Evolutionary conservation across 2,329 filamentous ascomycete species (phyloP).

Genomic region (Daldinia sp.): DNA sequence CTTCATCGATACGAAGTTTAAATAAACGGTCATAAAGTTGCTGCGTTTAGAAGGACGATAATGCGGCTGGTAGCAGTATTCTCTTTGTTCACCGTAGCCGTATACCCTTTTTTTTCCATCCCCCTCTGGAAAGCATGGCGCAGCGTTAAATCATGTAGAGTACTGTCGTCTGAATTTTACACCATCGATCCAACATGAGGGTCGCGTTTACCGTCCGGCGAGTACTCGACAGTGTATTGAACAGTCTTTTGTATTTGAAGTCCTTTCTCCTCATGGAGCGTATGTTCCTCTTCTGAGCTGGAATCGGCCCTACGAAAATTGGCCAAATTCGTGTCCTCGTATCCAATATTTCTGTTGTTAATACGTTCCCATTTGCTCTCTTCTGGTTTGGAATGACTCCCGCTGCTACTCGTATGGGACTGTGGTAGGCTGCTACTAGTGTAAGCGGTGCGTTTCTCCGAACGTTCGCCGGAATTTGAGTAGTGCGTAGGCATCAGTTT

Average conservation of each 20-base stretch:
- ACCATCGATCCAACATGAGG: background rate
- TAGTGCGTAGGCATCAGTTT: constrained; percentile 40
- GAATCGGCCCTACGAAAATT: constrained; percentile 30
- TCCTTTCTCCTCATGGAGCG: constrained; percentile 29
- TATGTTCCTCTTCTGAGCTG: constrained; percentile 36
- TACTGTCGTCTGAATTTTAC: background rate
- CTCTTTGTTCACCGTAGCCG: background rate
- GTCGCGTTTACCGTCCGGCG: constrained; percentile 23
- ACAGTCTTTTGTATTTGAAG: constrained; percentile 44
- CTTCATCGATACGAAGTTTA: too few relatives aligned
- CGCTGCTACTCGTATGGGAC: constrained; percentile 20
- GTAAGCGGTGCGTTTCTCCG: constrained; percentile 14
- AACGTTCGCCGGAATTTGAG: constrained; percentile 22
- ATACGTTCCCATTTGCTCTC: constrained; percentile 36
- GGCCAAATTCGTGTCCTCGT: constrained; percentile 31
- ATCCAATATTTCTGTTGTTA: constrained; percentile 5
- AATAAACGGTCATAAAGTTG: too few relatives aligned
- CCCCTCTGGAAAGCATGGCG: background rate
- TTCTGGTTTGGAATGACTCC: constrained; percentile 19
- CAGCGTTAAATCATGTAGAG: background rate
- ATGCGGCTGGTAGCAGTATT: background rate
- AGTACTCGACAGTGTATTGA: constrained; percentile 44
- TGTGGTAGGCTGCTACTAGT: constrained; percentile 24
- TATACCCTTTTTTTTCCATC: background rate
- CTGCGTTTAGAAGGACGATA: too few relatives aligned